Conservation (phyloP, 371 early-diverging fungal genomes). For the Catenaria anguillulae region DNA sequence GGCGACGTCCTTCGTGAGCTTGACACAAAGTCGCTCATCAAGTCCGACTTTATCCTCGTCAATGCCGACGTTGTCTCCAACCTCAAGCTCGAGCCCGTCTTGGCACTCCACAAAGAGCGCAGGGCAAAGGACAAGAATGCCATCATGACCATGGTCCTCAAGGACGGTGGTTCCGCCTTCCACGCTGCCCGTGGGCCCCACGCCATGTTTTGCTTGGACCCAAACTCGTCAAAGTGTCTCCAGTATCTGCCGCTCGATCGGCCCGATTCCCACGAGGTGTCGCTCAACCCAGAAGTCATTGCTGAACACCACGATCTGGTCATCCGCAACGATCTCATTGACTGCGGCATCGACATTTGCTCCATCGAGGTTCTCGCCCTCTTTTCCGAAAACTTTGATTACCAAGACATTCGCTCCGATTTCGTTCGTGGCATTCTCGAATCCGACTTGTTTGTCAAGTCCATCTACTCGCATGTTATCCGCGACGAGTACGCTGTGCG, state of each 20-base stretch:
- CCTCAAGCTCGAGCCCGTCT: slow-evolving; percentile 52
- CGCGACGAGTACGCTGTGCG: slow-evolving; percentile 67
- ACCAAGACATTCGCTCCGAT: slow-evolving; percentile 74
- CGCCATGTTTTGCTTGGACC: slow-evolving; percentile 69
- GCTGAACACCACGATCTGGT: slow-evolving; percentile 47
- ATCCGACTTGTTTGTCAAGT: slow-evolving; percentile 74
- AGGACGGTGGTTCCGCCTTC: slow-evolving; percentile 37
- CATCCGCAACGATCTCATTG: slow-evolving; percentile 78
- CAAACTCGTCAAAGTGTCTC: slow-evolving; percentile 54
- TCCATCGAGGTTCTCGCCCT: slow-evolving; percentile 83
- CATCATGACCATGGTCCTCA: slow-evolving; percentile 89
- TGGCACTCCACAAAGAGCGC: slow-evolving; percentile 56
- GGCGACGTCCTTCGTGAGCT: slow-evolving; percentile 88
- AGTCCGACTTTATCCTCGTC: slow-evolving; percentile 80
- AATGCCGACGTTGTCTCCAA: slow-evolving; percentile 83
- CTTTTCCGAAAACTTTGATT: slow-evolving; percentile 94
- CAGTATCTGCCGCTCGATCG: slow-evolving; percentile 58
- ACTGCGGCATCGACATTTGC: slow-evolving; percentile 84
- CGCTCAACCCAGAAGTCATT: slow-evolving; percentile 21
- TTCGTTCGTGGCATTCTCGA: slow-evolving; percentile 83
- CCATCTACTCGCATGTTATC: slow-evolving; percentile 68
- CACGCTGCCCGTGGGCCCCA: slow-evolving; percentile 41
- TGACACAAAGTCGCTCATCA: slow-evolving; percentile 63
- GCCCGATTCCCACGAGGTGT: slow-evolving; percentile 29
- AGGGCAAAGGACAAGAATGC: slow-evolving; percentile 55